phyloP scores from a whole-genome alignment of 306 rosid species.

The Citrullus amarus region DNA sequence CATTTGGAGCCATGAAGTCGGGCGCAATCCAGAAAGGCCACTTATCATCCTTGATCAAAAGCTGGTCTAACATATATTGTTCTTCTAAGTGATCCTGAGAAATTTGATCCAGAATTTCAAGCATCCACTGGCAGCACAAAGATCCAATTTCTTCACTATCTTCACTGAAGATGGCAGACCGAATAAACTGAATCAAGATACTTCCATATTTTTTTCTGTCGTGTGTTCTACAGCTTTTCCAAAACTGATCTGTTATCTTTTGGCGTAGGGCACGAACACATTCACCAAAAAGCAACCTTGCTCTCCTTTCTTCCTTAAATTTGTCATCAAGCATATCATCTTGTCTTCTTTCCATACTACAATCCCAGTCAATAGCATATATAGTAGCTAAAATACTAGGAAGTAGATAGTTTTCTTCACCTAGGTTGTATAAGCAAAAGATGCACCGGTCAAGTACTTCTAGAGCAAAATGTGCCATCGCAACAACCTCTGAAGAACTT shows the following conservation, averaged over 20 bases:
- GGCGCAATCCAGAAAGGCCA: conserved; percentile 68
- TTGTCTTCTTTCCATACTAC: conserved; percentile 26
- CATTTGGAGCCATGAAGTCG: conserved; percentile 31
- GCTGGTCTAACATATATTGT: conserved; percentile 47
- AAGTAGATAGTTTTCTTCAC: conserved; percentile 43
- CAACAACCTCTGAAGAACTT: conserved; percentile 30
- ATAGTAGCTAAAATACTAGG: conserved; percentile 59
- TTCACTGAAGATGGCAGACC: conserved; percentile 56
- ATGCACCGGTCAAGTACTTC: conserved; percentile 69
- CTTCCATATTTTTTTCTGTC: conserved; percentile 31
- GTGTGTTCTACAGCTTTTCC: conserved; percentile 38
- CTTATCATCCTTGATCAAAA: conserved; percentile 40
- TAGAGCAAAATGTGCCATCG: conserved; percentile 58
- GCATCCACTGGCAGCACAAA: conserved; percentile 62
- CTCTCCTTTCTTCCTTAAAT: conserved; percentile 23
- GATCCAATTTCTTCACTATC: conserved; percentile 42
- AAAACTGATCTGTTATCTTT: conserved; percentile 40
- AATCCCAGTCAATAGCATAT: conserved; percentile 69
- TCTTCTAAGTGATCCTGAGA: conserved; percentile 50
- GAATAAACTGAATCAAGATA: conserved; percentile 43
- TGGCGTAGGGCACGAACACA: conserved; percentile 31
- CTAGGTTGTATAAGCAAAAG: conserved; percentile 50
- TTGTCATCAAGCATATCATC: conserved; percentile 32
- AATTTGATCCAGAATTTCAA: conserved; percentile 48
- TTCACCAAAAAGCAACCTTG: conserved; percentile 48